Base-by-base conservation (phyloP, 257 asterid genomes). In the Striga asiatica region DNA sequence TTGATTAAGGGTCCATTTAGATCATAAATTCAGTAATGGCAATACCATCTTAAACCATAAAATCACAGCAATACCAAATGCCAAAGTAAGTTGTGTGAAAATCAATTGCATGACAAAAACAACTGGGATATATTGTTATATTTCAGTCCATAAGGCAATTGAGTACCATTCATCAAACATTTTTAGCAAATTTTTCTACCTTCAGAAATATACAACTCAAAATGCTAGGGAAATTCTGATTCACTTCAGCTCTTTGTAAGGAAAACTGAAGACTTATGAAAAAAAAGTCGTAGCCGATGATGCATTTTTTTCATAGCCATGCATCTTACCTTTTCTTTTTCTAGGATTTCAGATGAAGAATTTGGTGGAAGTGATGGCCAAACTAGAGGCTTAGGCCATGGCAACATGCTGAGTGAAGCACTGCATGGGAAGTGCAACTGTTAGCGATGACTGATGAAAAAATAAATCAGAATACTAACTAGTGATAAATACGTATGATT, bases 301-400 rank as follows among this genome's bases (percentile, higher is more conserved):
- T 9, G 6, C 13, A 50, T 41, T 48, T 56, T 57, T 48, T 61
- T 54, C 32, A 58, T 58, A 31, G 62, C 60, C 58, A 50, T 52
- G 50, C 56, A 61, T 51, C 77, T 42, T 70, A 82, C 99, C 85
- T 92, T 92, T 79, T 92, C 99, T 81, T 92, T 92, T 64, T 71
- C 83, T 73, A 88, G 86, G 72, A 84, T 91, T 76, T 80, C 88
- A 16, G 93, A 60, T 32, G 99, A 84, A 75, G 88, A 78, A 74
- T 82, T 74, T 29, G 95, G 41, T 48, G 99, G 99, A 65, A 92
- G 85, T 65, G 92, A 66, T 60, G 99, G 99, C 99, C 97, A 92
- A 65, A 81, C 83, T 69, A 83, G 88, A 38, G 93, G 97, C 79
- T 92, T 92, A 32, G 99, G 97, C 99, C 99, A 92, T 17, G 95